These are phyloP conservation scores for Eucommia ulmoides DNA, from an alignment of 257 asterid species.

Conservation along the genomic window DNA sequence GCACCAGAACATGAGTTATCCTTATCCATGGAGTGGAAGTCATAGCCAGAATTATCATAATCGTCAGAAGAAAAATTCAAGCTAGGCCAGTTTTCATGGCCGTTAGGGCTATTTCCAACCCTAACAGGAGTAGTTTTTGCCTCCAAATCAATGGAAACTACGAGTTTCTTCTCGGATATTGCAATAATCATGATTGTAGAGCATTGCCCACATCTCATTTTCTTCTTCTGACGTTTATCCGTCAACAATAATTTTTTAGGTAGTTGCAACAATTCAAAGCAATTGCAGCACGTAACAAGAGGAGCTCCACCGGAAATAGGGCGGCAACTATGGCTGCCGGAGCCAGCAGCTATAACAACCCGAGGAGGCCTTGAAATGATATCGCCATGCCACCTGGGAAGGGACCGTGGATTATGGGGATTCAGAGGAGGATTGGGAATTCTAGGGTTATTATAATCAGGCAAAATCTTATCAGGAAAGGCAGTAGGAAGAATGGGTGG, in stretches of 20 bases:
- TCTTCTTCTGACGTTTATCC: constrained; percentile 25
- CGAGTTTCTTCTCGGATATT: constrained; percentile 29
- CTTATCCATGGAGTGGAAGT: constrained; percentile 51
- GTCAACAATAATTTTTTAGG: constrained; percentile 35
- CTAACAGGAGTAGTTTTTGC: constrained; percentile 14
- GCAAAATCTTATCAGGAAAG: constrained; percentile 22
- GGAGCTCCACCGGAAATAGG: constrained; percentile 92
- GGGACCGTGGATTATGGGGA: constrained; percentile 26
- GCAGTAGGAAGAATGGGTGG: constrained; percentile 18
- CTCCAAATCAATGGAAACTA: constrained; percentile 25
- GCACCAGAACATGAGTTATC: constrained; percentile 21
- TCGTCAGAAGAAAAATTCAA: constrained; percentile 47
- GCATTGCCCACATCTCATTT: constrained; percentile 72
- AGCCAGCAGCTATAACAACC: constrained; percentile 18
- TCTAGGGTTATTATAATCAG: constrained; percentile 23
- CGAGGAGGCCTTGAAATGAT: constrained; percentile 27
- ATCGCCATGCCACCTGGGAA: constrained; percentile 42
- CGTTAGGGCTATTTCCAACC: constrained; percentile 13
- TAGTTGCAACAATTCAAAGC: constrained; percentile 54
- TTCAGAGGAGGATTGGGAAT: constrained; percentile 18
- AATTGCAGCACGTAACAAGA: constrained; percentile 54
- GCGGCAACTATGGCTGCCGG: constrained; percentile 26
- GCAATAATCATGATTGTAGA: constrained; percentile 31
- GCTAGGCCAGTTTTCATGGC: constrained; percentile 21
- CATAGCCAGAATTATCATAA: constrained; percentile 45